These are phyloP conservation scores for Colletotrichum sp. DNA, from an alignment of 2,329 filamentous ascomycete species.

Conservation along the genomic window DNA sequence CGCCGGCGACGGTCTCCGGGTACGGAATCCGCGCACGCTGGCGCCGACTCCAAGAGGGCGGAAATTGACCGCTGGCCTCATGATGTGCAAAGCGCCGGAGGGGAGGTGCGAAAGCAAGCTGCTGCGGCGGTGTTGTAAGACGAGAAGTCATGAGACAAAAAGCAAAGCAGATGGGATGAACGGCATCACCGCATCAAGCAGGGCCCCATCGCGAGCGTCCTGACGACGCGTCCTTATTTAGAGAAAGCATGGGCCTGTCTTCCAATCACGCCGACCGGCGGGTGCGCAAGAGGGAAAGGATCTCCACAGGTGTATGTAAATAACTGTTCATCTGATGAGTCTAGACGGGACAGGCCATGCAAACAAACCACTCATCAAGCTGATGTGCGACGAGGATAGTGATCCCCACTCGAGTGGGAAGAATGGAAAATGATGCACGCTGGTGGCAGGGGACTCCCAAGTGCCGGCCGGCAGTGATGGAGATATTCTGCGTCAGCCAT, in stretches of 20 bases:
- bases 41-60: neutral
- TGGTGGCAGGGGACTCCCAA: neutral
- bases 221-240: neutral
- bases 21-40: neutral
- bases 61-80: neutral
- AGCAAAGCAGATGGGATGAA: neutral
- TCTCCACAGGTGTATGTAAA: neutral
- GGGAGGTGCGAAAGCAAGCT: neutral
- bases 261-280: neutral
- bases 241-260: neutral
- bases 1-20: neutral
- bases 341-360: neutral
- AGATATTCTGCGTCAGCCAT: neutral
- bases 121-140: neutral
- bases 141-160: neutral
- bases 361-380: neutral
- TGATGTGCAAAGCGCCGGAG: neutral
- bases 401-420: neutral
- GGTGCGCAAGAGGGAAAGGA: neutral
- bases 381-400: neutral
- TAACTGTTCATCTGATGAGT: neutral
- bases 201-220: neutral
- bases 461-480: neutral
- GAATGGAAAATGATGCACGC: neutral
- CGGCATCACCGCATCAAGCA: neutral